A percentile compares a stretch with the other conserved stretches of the same genome.
These are phyloP conservation scores for Punctularia strigosozonata DNA, from an alignment of 768 basidiomycete genomes.

Conservation along the genomic window DNA sequence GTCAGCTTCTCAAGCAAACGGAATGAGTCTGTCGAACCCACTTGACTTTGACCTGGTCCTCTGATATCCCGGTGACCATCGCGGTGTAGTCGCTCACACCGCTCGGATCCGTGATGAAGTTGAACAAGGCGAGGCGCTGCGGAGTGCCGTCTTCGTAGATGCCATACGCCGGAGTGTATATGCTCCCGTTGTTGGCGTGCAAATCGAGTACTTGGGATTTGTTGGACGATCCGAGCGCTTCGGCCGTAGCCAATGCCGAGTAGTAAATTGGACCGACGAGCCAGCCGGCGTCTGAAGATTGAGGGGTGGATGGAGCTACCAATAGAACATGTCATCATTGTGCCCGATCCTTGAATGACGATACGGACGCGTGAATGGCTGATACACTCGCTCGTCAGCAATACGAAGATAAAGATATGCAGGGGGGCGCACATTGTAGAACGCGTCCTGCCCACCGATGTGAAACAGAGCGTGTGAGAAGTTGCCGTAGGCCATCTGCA, in stretches of 20 bases:
- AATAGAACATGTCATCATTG: background rate
- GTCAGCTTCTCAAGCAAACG: no score
- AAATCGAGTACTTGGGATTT: slow-evolving; percentile 32
- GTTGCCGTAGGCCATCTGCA: slow-evolving; percentile 37
- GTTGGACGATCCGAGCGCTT: slow-evolving; percentile 31
- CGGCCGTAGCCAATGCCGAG: slow-evolving; percentile 31
- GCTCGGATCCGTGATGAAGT: slow-evolving; percentile 30
- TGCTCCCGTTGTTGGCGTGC: slow-evolving; percentile 16
- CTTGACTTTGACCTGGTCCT: slow-evolving; percentile 20
- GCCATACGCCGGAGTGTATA: slow-evolving; percentile 33
- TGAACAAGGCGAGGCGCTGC: slow-evolving; percentile 32
- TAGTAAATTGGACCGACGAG: slow-evolving; percentile 38
- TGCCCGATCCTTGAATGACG: background rate
- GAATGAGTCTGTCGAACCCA: slow-evolving; percentile 4
- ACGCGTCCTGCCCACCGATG: slow-evolving; percentile 33
- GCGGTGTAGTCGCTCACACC: slow-evolving; percentile 28
- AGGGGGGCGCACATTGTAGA: slow-evolving; percentile 34
- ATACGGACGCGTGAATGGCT: slow-evolving; percentile 37
- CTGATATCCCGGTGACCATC: slow-evolving; percentile 15
- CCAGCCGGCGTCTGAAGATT: slow-evolving; percentile 26
- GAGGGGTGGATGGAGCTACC: slow-evolving; percentile 30
- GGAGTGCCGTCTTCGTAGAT: slow-evolving; percentile 35
- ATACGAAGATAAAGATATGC: background rate
- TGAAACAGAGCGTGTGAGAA: slow-evolving; percentile 36
- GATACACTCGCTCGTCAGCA: background rate